These are phyloP conservation scores for Verticillium isaacii DNA, from an alignment of 2,329 filamentous ascomycete genomes.

Conservation along the genomic window DNA sequence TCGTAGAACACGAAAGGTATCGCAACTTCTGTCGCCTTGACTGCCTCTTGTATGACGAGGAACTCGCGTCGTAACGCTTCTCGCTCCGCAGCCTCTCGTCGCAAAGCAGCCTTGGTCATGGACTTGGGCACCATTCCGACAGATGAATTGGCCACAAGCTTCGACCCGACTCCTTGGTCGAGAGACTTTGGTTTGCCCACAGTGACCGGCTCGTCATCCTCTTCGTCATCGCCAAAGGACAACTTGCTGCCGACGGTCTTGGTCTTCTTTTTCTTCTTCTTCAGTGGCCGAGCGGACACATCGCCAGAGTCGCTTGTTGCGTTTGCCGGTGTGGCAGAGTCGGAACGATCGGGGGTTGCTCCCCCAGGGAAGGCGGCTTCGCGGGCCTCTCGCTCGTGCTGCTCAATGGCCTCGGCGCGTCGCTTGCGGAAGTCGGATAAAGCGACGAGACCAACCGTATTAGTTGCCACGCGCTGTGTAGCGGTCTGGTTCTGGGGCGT, in stretches of 20 bases:
- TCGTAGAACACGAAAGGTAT: constrained; percentile 98
- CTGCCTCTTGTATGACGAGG: constrained; percentile 72
- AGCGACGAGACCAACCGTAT: constrained; percentile 86
- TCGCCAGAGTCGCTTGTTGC: constrained; percentile 26
- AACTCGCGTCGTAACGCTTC: constrained; percentile 82
- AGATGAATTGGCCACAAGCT: constrained; percentile 58
- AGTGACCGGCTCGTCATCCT: constrained; percentile 41
- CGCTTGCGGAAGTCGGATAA: constrained; percentile 95
- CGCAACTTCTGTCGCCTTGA: constrained; percentile 83
- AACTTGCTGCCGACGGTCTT: constrained; percentile 41
- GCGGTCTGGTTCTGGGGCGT: constrained; percentile 71
- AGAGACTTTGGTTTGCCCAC: constrained; percentile 17
- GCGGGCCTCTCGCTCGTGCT: constrained; percentile 76
- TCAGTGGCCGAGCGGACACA: constrained; percentile 22
- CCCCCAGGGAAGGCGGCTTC: constrained; percentile 49
- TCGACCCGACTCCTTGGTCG: constrained; percentile 28
- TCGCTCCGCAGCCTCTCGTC: constrained; percentile 73
- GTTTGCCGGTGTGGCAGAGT: constrained; percentile 41
- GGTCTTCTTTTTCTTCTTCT: constrained; percentile 45
- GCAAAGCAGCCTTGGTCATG: constrained; percentile 66
- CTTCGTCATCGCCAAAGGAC: constrained; percentile 70
- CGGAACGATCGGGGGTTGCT: constrained; percentile 42
- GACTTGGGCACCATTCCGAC: constrained; percentile 64
- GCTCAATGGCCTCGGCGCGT: constrained; percentile 87
- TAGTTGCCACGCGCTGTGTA: constrained; percentile 75